A percentile compares a stretch with the other conserved stretches of the same genome.
Conservation (phyloP, 2,329 filamentous ascomycete genomes). For the Sclerotinia subarctica region DNA sequence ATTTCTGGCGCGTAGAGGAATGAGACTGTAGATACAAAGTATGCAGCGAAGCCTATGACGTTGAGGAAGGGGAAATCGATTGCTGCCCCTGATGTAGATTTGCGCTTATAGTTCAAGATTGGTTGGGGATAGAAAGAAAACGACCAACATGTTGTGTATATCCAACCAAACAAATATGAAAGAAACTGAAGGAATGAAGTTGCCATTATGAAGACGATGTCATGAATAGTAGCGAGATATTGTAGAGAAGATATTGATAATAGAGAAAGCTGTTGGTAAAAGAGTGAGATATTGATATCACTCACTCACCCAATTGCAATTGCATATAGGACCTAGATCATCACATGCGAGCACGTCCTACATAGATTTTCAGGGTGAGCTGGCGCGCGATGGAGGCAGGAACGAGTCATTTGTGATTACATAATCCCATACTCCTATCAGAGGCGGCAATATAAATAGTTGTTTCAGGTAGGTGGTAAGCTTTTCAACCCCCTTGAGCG, state of each 20-base stretch:
- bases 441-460: no score
- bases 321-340: not conserved
- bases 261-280: not conserved
- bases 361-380: not conserved
- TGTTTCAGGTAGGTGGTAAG: no score
- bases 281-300: not conserved
- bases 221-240: not conserved
- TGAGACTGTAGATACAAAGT: slow-evolving; percentile 68
- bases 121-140: slow-evolving; percentile 91
- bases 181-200: slow-evolving; percentile 46
- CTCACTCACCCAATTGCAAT: no score
- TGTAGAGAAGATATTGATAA: not conserved
- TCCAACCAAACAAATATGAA: slow-evolving; percentile 67
- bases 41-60: slow-evolving; percentile 66
- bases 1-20: slow-evolving; percentile 80
- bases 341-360: slow-evolving; percentile 1
- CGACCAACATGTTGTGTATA: slow-evolving; percentile 77
- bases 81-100: slow-evolving; percentile 77
- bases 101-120: slow-evolving; percentile 71
- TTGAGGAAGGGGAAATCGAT: slow-evolving; percentile 86
- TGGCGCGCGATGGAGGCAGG: not conserved
- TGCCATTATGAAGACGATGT: slow-evolving; percentile 27
- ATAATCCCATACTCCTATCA: not conserved
- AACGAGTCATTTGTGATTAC: not conserved
- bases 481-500: no score